Evolutionary conservation across 1,284 basidiomycete genomes (phyloP).

Genomic region (Meripilus lineatus): DNA sequence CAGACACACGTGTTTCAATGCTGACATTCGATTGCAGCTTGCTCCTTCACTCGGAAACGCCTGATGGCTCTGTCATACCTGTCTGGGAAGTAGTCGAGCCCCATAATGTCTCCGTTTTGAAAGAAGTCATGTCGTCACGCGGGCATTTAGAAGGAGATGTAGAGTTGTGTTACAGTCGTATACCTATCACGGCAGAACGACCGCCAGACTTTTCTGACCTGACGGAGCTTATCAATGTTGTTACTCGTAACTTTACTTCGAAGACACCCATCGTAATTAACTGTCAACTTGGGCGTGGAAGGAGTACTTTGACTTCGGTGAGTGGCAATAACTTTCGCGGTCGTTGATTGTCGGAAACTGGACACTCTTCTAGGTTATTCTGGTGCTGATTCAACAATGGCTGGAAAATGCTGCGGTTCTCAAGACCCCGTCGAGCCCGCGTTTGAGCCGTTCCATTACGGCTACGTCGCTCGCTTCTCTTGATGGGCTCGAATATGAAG

Average conservation of each 20-base stretch:
- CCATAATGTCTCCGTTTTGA: slow-evolving; percentile 79
- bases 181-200: slow-evolving; percentile 87
- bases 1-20: no score
- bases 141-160: slow-evolving; percentile 41
- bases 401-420: slow-evolving; percentile 39
- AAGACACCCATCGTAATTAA: slow-evolving; percentile 89
- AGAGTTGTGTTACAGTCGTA: slow-evolving; percentile 75
- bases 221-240: slow-evolving; percentile 77
- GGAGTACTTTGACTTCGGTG: slow-evolving; percentile 87
- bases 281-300: slow-evolving; percentile 93
- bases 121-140: slow-evolving; percentile 82
- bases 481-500: slow-evolving; percentile 18
- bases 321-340: slow-evolving; percentile 19
- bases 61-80: slow-evolving; percentile 87
- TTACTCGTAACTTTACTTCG: slow-evolving; percentile 68
- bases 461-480: slow-evolving; percentile 30
- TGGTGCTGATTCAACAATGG: slow-evolving; percentile 89
- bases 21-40: no score
- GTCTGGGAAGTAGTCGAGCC: slow-evolving; percentile 90
- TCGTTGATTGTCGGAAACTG: neutral
- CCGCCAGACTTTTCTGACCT: slow-evolving; percentile 69
- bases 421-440: slow-evolving; percentile 34
- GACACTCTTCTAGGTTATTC: slow-evolving; percentile 54
- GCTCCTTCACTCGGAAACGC: slow-evolving; percentile 86
- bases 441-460: slow-evolving; percentile 34